These are phyloP conservation scores for Sporobolomyces roseus DNA, from an alignment of 768 basidiomycete genomes.

Conservation along the genomic window DNA sequence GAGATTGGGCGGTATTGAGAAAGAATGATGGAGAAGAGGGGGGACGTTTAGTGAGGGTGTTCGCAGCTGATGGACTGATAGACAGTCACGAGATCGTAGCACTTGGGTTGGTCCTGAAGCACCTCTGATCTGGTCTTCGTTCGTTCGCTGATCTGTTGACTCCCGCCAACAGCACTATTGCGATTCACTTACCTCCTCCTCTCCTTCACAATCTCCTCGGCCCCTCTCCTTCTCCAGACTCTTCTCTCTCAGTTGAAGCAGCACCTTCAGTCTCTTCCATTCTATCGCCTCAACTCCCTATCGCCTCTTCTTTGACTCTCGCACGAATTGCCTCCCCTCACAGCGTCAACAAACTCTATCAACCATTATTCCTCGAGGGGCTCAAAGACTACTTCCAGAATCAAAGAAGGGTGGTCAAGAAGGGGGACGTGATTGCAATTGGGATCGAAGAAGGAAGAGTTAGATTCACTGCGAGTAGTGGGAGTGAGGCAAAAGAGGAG, in stretches of 20 bases:
- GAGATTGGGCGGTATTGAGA: constrained; percentile 40
- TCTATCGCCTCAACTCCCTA: constrained; percentile 54
- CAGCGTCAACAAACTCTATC: constrained; percentile 63
- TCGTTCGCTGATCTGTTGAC: neutral
- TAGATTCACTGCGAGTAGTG: constrained; percentile 11
- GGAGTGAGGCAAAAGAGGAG: constrained; percentile 44
- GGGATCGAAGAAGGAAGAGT: constrained; percentile 54
- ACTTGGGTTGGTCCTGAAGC: neutral
- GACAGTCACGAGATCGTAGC: neutral
- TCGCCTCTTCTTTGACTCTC: constrained; percentile 65
- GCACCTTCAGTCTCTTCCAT: constrained; percentile 3
- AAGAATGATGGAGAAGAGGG: constrained; percentile 14
- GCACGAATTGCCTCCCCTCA: constrained; percentile 75
- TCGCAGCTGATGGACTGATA: constrained; percentile 23
- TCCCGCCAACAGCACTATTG: neutral
- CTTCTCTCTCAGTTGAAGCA: constrained; percentile 4
- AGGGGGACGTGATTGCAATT: constrained; percentile 69
- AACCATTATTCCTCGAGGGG: constrained; percentile 59
- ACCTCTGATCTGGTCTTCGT: no score
- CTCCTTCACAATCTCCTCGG: constrained; percentile 32
- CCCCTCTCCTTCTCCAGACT: neutral
- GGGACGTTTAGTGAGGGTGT: constrained; percentile 20
- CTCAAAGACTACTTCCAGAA: constrained; percentile 63
- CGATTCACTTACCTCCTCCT: constrained; percentile 10
- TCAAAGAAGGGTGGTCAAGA: constrained; percentile 59